phyloP scores from a whole-genome alignment of 805 yeast genomes.

The Jamesozyma piceae region DNA sequence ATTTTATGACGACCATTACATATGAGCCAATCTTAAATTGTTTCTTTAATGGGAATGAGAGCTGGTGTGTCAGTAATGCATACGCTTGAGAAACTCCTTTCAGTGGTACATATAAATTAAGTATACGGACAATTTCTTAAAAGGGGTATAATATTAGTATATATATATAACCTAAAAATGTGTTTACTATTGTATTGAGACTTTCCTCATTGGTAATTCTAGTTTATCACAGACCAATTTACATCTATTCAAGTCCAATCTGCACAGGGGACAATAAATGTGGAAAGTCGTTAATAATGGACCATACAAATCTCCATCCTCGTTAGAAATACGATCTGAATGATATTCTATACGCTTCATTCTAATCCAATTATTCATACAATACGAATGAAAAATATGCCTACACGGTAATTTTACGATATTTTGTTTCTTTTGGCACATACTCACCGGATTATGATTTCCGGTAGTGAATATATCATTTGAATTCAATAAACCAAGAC shows the following conservation, averaged over 20 bases:
- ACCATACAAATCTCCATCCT: not conserved
- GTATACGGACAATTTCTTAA: no score
- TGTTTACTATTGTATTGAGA: not conserved
- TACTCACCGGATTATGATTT: not conserved
- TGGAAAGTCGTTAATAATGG: not conserved
- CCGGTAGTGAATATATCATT: not conserved
- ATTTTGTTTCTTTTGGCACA: not conserved
- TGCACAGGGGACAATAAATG: constrained; percentile 1
- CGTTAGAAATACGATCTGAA: not conserved
- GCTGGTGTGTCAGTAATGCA: no score
- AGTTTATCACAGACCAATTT: not conserved
- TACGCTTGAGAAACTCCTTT: no score
- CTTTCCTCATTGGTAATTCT: not conserved
- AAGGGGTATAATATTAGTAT: no score
- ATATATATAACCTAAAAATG: no score
- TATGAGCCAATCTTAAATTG: no score
- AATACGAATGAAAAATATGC: constrained; percentile 1
- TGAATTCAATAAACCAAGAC: not conserved
- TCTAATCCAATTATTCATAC: not conserved
- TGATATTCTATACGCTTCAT: not conserved
- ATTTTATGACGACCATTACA: no score
- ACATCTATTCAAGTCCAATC: constrained; percentile 1
- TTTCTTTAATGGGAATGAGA: no score
- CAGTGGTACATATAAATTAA: no score
- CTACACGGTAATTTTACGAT: not conserved